Base-by-base conservation (phyloP, 495 filamentous ascomycete genomes). In the Hypomontagnella monticulosa region DNA sequence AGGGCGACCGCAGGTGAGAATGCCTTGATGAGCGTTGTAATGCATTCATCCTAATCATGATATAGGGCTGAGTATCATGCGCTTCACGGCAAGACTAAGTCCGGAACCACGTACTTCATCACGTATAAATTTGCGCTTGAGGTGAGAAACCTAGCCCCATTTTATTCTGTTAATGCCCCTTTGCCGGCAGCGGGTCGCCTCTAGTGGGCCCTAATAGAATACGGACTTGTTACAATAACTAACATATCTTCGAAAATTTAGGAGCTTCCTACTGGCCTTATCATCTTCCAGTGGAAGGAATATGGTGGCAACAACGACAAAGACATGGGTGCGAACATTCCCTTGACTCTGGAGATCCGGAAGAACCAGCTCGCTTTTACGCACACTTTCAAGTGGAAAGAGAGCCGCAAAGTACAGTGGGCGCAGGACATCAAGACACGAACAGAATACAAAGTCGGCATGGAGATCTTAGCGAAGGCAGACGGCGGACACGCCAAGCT, bases 221-320 rank as follows among this genome's bases (percentile, higher is more conserved):
- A 42, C n/a, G 16, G 14, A n/a, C 6, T 16, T 12, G 4, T 3
- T 2, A 34, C 9, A 16, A 19, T 20, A 36, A 23, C 47, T 60
- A 23, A 60, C 38, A 38, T 19, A 51, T 10, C 32, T 10, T 8
- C 4, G 23, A 53, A 23, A 33, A 1, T n/a, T 7, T 53, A 66
- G 63, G 50, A 61, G 56, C 43, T 56, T 0, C 56, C 56, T 16
- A 19, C 49, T 44, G 56, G 56, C 18, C 63, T 66, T 23, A 37
- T 66, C 43, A 12, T 66, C 18, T 66, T 66, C 63, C 63, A 66
- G 14, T 66, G 63, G 63, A 61, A 66, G 12, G 63, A 66, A 20
- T 66, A 61, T 50, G 50, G 60, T 50, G 56, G 56, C 50, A 66
- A 61, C 37, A 66, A 66, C 44, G 56, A 55, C 18, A 44, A 50